Evolutionary conservation across 805 yeast species (phyloP), one percentile per base, ranked within the genome.

Genomic region (Hanseniaspora thailandica): DNA sequence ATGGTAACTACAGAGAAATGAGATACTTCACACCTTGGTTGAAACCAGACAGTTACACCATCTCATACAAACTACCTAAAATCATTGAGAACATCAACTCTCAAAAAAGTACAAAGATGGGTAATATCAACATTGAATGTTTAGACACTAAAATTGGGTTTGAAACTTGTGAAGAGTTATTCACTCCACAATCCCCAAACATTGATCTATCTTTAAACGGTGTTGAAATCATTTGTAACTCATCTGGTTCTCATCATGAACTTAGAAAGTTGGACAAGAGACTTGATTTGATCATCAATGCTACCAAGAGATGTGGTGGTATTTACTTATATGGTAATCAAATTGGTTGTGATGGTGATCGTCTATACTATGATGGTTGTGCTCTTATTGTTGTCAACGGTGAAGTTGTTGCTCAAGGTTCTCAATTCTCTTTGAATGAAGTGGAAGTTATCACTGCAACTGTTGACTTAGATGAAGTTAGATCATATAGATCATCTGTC

Each of bases 1-100:
- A 93, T 69, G 99, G 99, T 0, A 93, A 93, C 65, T 93, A 94
- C 69, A 78, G 98, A 48, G 99, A 93, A 67, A 89, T 93, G 97
- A 76, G 99, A 61, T 87, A 82, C 66, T 93, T 93, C 67, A 86
- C 95, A 0, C 96, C 97, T 12, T 93, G 98, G 98, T 71, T 78
- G 61, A 78, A 86, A 52, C 79, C 88, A 3, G 52, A 48, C 20
- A 31, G 36, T n/a, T 48, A 48, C 28, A 79, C 82, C 59, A 76
- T 80, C 56, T 74, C 74, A 50, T 83, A 75, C 61, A 70, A 76
- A 30, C 73, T 94, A 55, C 98, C 98, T 2, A 74, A 81, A 52
- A 63, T 71, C 59, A 79, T 93, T 52, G 79, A 78, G 56, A 72
- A 73, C 57, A 65, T 83, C 45, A 78, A 89, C 0, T 82, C 81